Conservation (phyloP, 768 basidiomycete genomes). For the Boletus edulis region DNA sequence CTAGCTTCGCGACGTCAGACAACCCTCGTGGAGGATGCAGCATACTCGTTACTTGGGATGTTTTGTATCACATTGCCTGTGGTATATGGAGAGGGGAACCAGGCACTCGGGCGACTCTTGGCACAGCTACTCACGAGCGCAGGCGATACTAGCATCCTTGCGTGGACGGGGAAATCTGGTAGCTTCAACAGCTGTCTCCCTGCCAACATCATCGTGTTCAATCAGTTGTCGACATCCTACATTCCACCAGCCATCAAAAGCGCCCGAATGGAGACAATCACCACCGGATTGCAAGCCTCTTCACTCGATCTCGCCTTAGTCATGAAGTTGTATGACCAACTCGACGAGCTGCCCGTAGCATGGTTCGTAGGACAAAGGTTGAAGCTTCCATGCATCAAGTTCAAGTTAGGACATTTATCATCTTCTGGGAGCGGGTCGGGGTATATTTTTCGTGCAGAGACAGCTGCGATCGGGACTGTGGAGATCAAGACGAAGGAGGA, state of each 20-base stretch:
- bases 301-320: background rate
- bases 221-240: background rate
- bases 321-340: background rate
- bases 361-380: background rate
- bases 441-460: background rate
- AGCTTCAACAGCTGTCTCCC: background rate
- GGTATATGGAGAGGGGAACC: too few species aligned
- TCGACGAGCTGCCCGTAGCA: background rate
- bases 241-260: background rate
- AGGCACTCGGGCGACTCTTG: too few species aligned
- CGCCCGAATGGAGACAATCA: background rate
- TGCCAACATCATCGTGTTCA: background rate
- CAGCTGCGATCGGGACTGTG: background rate
- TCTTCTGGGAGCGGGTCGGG: background rate
- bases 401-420: conserved; percentile 1
- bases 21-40: too few species aligned
- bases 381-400: conserved; percentile 8
- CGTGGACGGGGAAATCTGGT: background rate
- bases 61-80: too few species aligned
- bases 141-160: background rate
- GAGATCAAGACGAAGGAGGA: background rate
- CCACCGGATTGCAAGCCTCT: background rate
- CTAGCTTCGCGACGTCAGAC: too few species aligned
- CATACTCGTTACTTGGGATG: too few species aligned
- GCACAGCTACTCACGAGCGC: too few species aligned